Conservation (phyloP, 1,284 basidiomycete species). For the Malassezia dermatis region DNA sequence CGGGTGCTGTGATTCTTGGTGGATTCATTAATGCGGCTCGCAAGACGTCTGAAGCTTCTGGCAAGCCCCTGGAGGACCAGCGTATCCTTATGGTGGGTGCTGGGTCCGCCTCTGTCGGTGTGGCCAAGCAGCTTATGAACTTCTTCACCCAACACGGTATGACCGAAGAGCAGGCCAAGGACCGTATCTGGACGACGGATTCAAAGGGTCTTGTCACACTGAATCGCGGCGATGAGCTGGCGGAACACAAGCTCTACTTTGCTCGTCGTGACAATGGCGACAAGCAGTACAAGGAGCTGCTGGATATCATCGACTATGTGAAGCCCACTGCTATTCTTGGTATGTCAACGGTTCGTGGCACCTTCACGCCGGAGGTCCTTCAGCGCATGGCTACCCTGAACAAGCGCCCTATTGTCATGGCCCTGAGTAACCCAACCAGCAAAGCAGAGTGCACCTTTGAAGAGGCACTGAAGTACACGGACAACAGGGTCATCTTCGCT, state of each 20-base stretch:
- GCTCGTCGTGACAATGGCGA: slow-evolving; percentile 40
- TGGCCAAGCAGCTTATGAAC: slow-evolving; percentile 44
- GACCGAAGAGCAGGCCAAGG: slow-evolving; percentile 35
- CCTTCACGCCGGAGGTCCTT: slow-evolving; percentile 68
- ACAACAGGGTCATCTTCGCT: slow-evolving; percentile 62
- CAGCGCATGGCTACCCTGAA: slow-evolving; percentile 74
- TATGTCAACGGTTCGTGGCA: slow-evolving; percentile 73
- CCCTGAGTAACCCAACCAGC: slow-evolving; percentile 82
- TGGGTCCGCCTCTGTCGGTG: slow-evolving; percentile 73
- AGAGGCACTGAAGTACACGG: slow-evolving; percentile 68
- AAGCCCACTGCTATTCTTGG: slow-evolving; percentile 84
- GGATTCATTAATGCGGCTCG: slow-evolving; percentile 82
- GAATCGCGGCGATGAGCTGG: slow-evolving; percentile 39
- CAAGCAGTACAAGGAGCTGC: slow-evolving; percentile 50
- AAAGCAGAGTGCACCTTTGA: slow-evolving; percentile 65
- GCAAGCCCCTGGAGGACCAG: slow-evolving; percentile 62
- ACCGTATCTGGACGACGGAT: slow-evolving; percentile 43
- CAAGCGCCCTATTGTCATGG: slow-evolving; percentile 81
- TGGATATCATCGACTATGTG: slow-evolving; percentile 73
- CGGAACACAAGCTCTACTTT: slow-evolving; percentile 41
- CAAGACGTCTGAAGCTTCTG: slow-evolving; percentile 62
- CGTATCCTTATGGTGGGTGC: slow-evolving; percentile 83
- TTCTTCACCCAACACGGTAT: slow-evolving; percentile 43
- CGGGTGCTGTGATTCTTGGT: slow-evolving; percentile 63
- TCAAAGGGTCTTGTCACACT: slow-evolving; percentile 43